Evolutionary conservation across 129 eudicot genomes (phyloP).

Genomic region (Tagetes patula): DNA sequence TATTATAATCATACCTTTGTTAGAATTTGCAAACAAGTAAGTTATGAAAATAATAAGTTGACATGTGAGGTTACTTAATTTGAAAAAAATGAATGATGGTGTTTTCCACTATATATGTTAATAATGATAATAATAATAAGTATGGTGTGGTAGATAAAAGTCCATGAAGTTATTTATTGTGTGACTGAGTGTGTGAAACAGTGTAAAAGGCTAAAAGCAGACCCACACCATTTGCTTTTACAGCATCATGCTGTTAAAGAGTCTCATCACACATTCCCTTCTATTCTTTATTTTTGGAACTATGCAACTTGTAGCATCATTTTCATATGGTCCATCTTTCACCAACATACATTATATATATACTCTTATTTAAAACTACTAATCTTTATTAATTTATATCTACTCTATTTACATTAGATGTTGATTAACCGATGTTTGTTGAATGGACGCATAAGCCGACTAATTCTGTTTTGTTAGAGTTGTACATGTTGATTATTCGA

Average conservation of each 20-base stretch:
- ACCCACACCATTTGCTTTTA: conserved; percentile 35
- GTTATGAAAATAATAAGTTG: conserved; percentile 13
- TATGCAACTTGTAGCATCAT: conserved; percentile 28
- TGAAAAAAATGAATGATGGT: conserved; percentile 21
- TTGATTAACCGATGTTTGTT: no score
- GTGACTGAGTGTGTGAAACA: conserved; percentile 3
- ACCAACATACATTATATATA: not conserved
- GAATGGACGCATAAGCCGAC: no score
- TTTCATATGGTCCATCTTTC: conserved; percentile 27
- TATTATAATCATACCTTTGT: not conserved
- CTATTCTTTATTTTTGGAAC: conserved; percentile 41
- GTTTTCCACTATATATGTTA: conserved; percentile 25
- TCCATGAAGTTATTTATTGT: conserved; percentile 8
- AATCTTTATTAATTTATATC: no score
- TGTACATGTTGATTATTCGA: not conserved
- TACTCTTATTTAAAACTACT: no score
- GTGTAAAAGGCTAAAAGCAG: conserved; percentile 17
- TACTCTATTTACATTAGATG: no score
- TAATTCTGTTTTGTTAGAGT: no score
- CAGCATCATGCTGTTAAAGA: conserved; percentile 35
- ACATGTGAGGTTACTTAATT: conserved; percentile 18
- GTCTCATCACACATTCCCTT: conserved; percentile 43
- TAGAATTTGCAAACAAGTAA: not conserved
- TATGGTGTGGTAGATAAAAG: conserved; percentile 11
- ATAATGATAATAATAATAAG: not conserved